Evolutionary conservation across 1,284 basidiomycete species (phyloP), one percentile per base, ranked within the genome.

Genomic region (Vanrija sp.): DNA sequence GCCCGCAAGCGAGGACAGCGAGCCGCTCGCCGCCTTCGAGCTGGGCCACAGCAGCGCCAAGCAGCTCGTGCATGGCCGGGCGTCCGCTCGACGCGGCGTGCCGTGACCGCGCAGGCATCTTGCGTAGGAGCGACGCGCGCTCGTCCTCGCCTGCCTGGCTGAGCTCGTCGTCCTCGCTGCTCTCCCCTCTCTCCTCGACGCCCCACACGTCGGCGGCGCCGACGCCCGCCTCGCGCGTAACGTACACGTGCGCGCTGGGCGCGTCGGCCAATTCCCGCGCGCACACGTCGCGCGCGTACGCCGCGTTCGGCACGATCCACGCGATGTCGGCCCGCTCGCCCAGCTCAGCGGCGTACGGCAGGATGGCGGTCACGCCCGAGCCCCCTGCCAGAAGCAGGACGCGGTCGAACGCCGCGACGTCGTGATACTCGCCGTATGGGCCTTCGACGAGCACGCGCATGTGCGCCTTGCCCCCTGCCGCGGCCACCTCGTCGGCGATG

Each of bases 1-100:
- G 68, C 3, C 68, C 68, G 39, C 68, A 71, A 1, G 59, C 57
- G 6, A 67, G 41, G 3, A 71, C 58, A 0, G 60, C 67, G 9
- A 71, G 45, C 22, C 61, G 56, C 42, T 62, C 55, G 3, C 38
- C 31, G 2, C 54, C 58, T 0, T 53, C 53, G 1, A 64, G 45
- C 3, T 31, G 27, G 10, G 25, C 36, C 19, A 66, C 16, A 2
- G 52, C 48, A 3, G n/a, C 18, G 2, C 36, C 19, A 12, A 69
- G 36, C 7, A 67, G n/a, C 4, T 46, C 48, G 4, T 36, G 42
- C 57, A 69, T 58, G 2, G 37, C 24, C 6, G 67, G 65, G 9
- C 67, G 60, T 8, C 67, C 65, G 4, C 36, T 51, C 39, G 41
- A 48, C 18, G 22, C 45, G 36, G 6, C 10, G 27, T n/a, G 52